phyloP scores from a whole-genome alignment of 305 asterid species.

The Euphrasia arctica region DNA sequence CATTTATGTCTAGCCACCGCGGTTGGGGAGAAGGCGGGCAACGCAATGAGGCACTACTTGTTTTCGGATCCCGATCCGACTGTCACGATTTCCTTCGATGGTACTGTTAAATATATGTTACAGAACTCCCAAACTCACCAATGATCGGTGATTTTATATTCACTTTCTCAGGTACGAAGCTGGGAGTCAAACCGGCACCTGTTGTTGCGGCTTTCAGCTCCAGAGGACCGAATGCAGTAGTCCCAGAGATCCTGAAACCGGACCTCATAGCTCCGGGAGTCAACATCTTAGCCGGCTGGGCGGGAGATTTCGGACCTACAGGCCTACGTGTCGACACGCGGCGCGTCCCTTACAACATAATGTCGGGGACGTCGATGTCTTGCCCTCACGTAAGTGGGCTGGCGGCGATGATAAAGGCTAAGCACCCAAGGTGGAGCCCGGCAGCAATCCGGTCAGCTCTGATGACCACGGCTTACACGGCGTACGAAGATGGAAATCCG shows the following conservation, averaged over 20 bases:
- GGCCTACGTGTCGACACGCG: constrained; percentile 43
- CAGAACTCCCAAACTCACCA: no score
- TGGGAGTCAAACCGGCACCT: constrained; percentile 79
- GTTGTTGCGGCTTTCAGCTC: constrained; percentile 96
- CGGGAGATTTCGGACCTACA: constrained; percentile 74
- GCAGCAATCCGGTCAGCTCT: constrained; percentile 88
- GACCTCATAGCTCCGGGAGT: constrained; percentile 93
- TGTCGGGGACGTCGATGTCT: constrained; percentile 96
- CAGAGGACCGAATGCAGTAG: constrained; percentile 79
- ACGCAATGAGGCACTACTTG: constrained; percentile 45
- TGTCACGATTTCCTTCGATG: constrained; percentile 54
- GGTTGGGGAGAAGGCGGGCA: constrained; percentile 64
- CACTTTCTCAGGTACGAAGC: constrained; percentile 49
- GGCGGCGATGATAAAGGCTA: constrained; percentile 73
- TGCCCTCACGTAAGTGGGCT: constrained; percentile 96
- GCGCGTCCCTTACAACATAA: constrained; percentile 78
- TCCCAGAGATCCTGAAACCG: constrained; percentile 64
- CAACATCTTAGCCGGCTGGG: constrained; percentile 88
- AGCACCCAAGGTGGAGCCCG: constrained; percentile 93
- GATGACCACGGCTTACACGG: constrained; percentile 92
- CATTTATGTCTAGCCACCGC: constrained; percentile 85
- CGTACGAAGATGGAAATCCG: constrained; percentile 54
- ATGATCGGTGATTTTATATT: no score
- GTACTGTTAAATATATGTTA: no score
- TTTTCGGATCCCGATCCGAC: constrained; percentile 55